Conservation (phyloP, 2,329 filamentous ascomycete species). For the Conoideocrella luteorostrata region DNA sequence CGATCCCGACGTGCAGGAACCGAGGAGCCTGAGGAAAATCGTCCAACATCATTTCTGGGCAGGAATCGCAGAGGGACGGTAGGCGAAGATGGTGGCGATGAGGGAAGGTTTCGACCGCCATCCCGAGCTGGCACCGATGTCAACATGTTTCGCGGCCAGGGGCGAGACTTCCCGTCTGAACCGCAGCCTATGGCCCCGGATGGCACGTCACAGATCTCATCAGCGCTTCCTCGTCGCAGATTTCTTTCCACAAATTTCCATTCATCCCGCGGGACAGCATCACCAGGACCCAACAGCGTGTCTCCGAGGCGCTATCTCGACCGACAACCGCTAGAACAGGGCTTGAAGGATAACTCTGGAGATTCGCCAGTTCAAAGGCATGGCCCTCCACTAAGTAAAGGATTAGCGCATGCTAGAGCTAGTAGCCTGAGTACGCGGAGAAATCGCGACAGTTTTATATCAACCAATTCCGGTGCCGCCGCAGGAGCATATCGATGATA, state of each 20-base stretch:
- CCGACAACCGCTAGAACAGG: slow-evolving; percentile 34
- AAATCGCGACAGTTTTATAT: slow-evolving; percentile 35
- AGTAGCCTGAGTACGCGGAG: slow-evolving; percentile 39
- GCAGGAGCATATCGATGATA: slow-evolving; percentile 40
- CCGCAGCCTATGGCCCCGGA: slow-evolving; percentile 27
- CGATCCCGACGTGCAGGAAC: slow-evolving; percentile 39
- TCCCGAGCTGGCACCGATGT: slow-evolving; percentile 54
- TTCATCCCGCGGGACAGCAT: slow-evolving; percentile 36
- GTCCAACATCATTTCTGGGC: slow-evolving; percentile 35
- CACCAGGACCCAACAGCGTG: slow-evolving; percentile 30
- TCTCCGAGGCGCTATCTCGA: slow-evolving; percentile 45
- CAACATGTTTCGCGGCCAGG: slow-evolving; percentile 27
- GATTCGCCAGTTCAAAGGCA: slow-evolving; percentile 3
- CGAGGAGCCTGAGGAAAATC: slow-evolving; percentile 42
- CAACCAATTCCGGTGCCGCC: slow-evolving; percentile 29
- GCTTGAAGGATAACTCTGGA: slow-evolving; percentile 12
- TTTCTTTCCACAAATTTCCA: slow-evolving; percentile 43
- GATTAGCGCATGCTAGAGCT: slow-evolving; percentile 34
- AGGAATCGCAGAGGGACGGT: slow-evolving; percentile 40
- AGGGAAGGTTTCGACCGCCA: slow-evolving; percentile 45
- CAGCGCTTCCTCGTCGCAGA: slow-evolving; percentile 47
- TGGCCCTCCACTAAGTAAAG: slow-evolving; percentile 34
- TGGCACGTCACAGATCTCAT: slow-evolving; percentile 30
- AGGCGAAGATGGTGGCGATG: slow-evolving; percentile 44
- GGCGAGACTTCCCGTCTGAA: slow-evolving; percentile 23